Evolutionary conservation across 345 rosid genomes (phyloP), one percentile per base, ranked within the genome.

Genomic region (Hypericum perforatum): DNA sequence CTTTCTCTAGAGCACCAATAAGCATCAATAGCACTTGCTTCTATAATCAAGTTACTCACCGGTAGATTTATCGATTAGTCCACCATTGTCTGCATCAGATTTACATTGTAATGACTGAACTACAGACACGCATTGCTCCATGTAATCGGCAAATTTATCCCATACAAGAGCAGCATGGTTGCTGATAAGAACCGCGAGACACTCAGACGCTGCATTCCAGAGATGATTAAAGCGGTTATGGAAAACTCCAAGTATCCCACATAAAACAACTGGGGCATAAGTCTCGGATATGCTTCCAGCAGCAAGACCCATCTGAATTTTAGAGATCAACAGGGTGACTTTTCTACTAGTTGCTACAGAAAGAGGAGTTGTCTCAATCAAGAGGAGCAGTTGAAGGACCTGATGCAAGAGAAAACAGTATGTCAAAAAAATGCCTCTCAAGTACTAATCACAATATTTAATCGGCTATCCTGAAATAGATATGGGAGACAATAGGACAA

Each of bases 151-250:
- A 63, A 88, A 75, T 48, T 67, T 75, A 62, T 76, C 84, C 98
- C 96, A 83, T 39, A 80, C 74, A 37, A 65, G 76, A 52, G 52
- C 62, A 41, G 48, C 48, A 56, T 92, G 75, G 57, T 76, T 75
- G 63, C 68, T 71, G 49, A 88, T 37, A 39, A 88, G 72, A 67
- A 77, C 70, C 11, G 73, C 80, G 63, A 88, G 86, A 72, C 98
- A 92, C 55, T 85, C 85, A 15, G 85, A 72, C 47, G 81, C 82
- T 44, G 82, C 78, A 63, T 52, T 68, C 90, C 98, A 85, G 59
- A 83, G 55, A 58, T 57, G 62, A 67, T 74, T 72, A 63, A 81
- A 85, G 56, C 85, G 75, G 65, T 71, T 85, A 69, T 88, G 77
- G 58, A 85, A 79, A 15, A 88, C 64, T 59, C 96, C 98, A 57